A percentile compares a stretch with the other conserved stretches of the same genome.
Evolutionary conservation across 2,329 filamentous ascomycete genomes (phyloP).

Genomic region (Moelleriella libera): DNA sequence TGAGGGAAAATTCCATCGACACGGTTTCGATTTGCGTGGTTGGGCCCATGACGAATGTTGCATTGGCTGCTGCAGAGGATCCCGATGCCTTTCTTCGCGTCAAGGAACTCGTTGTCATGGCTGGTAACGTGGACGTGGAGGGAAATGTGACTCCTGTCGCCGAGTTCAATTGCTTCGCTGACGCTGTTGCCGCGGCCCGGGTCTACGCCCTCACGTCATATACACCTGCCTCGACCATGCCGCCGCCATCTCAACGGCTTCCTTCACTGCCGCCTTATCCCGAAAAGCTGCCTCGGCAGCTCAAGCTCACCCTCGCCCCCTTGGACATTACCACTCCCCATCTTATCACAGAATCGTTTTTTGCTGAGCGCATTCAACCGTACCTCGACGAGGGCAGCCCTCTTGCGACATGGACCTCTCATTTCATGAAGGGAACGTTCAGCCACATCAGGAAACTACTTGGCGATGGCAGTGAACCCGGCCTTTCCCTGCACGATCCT

Average conservation of each 20-base stretch:
- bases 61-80: constrained; percentile 75
- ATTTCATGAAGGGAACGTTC: constrained; percentile 60
- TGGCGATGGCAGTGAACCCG: constrained; percentile 40
- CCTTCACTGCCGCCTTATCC: constrained; percentile 48
- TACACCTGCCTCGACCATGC: constrained; percentile 66
- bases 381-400: constrained; percentile 51
- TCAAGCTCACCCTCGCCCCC: constrained; percentile 59
- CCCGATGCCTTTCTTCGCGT: constrained; percentile 77
- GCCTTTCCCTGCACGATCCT: constrained; percentile 62
- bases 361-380: constrained; percentile 39
- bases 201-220: constrained; percentile 66
- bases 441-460: constrained; percentile 51
- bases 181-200: constrained; percentile 62
- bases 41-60: constrained; percentile 87
- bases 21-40: constrained; percentile 84
- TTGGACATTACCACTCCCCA: constrained; percentile 67
- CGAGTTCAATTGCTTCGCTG: constrained; percentile 94
- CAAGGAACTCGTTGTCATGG: constrained; percentile 93
- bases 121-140: constrained; percentile 62
- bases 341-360: constrained; percentile 45
- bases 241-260: constrained; percentile 41
- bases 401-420: constrained; percentile 57
- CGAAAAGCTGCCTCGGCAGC: constrained; percentile 40
- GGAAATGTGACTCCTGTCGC: constrained; percentile 79
- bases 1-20: constrained; percentile 67